These are phyloP conservation scores for Pseudopyricularia cyperi DNA, from an alignment of 2,329 filamentous ascomycete species.

Conservation along the genomic window DNA sequence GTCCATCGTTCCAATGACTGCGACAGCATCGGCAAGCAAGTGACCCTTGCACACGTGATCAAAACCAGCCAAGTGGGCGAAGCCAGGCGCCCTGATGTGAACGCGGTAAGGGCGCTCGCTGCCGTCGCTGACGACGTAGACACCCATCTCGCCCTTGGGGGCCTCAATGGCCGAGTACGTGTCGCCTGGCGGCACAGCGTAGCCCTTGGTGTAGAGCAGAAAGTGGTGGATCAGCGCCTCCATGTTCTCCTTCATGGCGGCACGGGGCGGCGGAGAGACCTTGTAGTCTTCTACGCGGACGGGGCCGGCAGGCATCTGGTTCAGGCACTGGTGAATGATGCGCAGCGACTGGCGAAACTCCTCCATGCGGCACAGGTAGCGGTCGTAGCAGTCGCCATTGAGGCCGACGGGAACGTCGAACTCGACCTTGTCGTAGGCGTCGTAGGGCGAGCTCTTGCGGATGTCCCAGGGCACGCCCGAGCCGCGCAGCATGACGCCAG, in stretches of 20 bases:
- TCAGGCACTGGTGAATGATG: constrained; percentile 97
- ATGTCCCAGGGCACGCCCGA: constrained; percentile 95
- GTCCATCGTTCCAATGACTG: constrained; percentile 86
- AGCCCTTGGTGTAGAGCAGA: constrained; percentile 96
- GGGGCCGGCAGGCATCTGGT: constrained; percentile 95
- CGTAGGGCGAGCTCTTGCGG: constrained; percentile 92
- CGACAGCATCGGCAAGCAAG: constrained; percentile 88
- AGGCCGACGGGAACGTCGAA: constrained; percentile 95
- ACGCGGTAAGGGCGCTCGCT: constrained; percentile 94
- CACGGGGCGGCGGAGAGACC: constrained; percentile 84
- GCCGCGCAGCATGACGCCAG: constrained; percentile 93
- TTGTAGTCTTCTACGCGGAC: constrained; percentile 98
- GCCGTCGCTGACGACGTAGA: constrained; percentile 90
- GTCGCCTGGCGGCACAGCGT: constrained; percentile 91
- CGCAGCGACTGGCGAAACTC: constrained; percentile 97
- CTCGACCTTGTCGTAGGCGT: constrained; percentile 94
- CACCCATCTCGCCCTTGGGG: constrained; percentile 99
- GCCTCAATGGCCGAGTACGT: constrained; percentile 97
- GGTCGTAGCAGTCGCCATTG: constrained; percentile 98
- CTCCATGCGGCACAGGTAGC: constrained; percentile 98
- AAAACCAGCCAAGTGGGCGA: constrained; percentile 87
- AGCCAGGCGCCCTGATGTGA: constrained; percentile 93
- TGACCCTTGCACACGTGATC: constrained; percentile 90
- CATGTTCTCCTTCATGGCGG: constrained; percentile 99
- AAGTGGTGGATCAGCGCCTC: constrained; percentile 99